phyloP scores from a whole-genome alignment of 2,329 filamentous ascomycete species.

The Aureobasidium sp. region DNA sequence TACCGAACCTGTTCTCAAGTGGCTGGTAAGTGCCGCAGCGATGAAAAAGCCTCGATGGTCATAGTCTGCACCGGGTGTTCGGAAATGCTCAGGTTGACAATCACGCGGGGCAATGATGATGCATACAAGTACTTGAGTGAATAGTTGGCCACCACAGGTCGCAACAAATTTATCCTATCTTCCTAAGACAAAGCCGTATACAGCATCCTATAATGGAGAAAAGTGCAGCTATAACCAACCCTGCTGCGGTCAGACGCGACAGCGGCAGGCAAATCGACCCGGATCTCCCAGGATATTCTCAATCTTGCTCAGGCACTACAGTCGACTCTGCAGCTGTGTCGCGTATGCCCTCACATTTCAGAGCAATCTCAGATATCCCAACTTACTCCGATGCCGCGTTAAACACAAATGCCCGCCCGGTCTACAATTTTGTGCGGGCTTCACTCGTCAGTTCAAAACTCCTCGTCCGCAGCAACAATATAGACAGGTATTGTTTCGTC shows the following conservation, averaged over 20 bases:
- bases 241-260: not conserved
- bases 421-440: not conserved
- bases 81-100: no score
- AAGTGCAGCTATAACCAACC: not conserved
- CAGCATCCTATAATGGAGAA: not conserved
- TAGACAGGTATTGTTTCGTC: conserved; percentile 8
- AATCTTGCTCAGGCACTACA: not conserved
- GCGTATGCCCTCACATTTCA: not conserved
- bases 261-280: not conserved
- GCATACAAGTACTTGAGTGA: not conserved
- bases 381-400: not conserved
- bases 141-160: not conserved
- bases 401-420: not conserved
- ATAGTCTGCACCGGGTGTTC: not conserved
- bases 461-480: not conserved
- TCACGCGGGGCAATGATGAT: not conserved
- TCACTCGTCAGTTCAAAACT: conserved; percentile 1
- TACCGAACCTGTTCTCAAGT: not conserved
- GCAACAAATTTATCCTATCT: not conserved
- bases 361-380: not conserved
- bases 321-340: not conserved
- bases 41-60: not conserved
- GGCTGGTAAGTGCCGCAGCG: not conserved
- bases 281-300: not conserved
- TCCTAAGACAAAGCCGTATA: not conserved